A percentile compares a stretch with the other conserved stretches of the same genome.
These are phyloP conservation scores for Sporothrix dimorphospora DNA, from an alignment of 2,329 filamentous ascomycete species.

Conservation along the genomic window DNA sequence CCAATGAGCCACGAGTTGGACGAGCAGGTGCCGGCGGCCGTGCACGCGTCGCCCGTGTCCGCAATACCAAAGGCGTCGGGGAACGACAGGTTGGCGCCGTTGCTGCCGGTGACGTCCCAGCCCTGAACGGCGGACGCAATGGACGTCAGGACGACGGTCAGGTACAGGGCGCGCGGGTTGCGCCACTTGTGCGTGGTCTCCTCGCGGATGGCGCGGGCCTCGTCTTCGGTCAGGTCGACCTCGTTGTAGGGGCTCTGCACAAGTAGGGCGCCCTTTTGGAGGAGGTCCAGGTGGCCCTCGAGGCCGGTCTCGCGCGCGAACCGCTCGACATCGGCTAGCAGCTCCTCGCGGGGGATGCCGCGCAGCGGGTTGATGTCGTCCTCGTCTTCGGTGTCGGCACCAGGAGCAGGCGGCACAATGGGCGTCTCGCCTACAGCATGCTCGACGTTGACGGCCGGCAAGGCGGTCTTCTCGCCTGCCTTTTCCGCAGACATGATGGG, in stretches of 20 bases:
- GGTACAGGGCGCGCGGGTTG: slow-evolving; percentile 63
- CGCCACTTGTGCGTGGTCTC: slow-evolving; percentile 64
- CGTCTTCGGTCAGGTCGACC: slow-evolving; percentile 45
- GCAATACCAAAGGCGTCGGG: slow-evolving; percentile 57
- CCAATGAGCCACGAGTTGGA: slow-evolving; percentile 64
- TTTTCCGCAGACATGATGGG: background rate
- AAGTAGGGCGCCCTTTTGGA: slow-evolving; percentile 72
- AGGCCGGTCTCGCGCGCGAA: slow-evolving; percentile 52
- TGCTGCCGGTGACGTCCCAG: slow-evolving; percentile 66
- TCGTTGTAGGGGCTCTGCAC: slow-evolving; percentile 67
- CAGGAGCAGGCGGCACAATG: background rate
- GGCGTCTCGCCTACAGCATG: background rate
- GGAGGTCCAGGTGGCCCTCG: slow-evolving; percentile 56
- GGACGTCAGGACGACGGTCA: slow-evolving; percentile 69
- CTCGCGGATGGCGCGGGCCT: slow-evolving; percentile 56
- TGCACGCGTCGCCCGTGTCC: slow-evolving; percentile 37
- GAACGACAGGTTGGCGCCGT: slow-evolving; percentile 66
- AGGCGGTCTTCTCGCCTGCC: background rate
- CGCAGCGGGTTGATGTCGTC: slow-evolving; percentile 32
- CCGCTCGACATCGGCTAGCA: slow-evolving; percentile 30
- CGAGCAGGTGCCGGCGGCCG: slow-evolving; percentile 43
- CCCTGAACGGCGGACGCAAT: slow-evolving; percentile 70
- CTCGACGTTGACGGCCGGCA: background rate
- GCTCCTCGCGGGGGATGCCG: slow-evolving; percentile 31
- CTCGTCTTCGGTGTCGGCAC: slow-evolving; percentile 27